phyloP scores from a whole-genome alignment of 2,329 filamentous ascomycete species.

The Pseudogymnoascus destructans region DNA sequence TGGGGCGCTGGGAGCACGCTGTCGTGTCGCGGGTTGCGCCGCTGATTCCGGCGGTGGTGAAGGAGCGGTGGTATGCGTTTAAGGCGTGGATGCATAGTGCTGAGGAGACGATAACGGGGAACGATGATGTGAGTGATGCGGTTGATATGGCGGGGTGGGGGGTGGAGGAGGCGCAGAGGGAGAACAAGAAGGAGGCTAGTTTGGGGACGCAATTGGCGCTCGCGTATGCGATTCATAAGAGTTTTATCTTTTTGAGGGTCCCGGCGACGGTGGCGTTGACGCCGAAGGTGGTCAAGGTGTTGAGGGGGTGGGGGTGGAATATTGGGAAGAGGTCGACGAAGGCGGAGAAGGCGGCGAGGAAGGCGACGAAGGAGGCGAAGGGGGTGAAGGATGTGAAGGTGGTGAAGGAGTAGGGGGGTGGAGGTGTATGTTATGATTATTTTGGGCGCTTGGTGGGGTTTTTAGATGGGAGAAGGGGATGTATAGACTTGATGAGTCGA shows the following conservation, averaged over 20 bases:
- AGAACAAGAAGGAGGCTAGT: conserved; percentile 59
- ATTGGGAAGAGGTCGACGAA: conserved; percentile 61
- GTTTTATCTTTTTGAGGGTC: conserved; percentile 90
- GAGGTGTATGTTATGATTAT: not conserved
- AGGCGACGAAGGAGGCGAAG: conserved; percentile 10
- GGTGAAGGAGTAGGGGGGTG: not conserved
- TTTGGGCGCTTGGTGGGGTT: not conserved
- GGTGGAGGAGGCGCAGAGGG: conserved; percentile 48
- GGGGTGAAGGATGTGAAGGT: not conserved
- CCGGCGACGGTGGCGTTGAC: conserved; percentile 81
- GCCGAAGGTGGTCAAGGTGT: conserved; percentile 82
- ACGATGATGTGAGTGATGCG: conserved; percentile 33
- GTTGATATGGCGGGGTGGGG: conserved; percentile 45
- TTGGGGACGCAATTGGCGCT: conserved; percentile 73
- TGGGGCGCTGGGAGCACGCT: conserved; percentile 56
- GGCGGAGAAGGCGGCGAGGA: conserved; percentile 24
- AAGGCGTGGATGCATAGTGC: conserved; percentile 35
- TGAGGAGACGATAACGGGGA: conserved; percentile 32
- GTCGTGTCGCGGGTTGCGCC: conserved; percentile 47
- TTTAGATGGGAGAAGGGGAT: not conserved
- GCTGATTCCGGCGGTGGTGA: conserved; percentile 45
- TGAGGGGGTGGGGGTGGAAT: conserved; percentile 85
- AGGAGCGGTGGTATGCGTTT: conserved; percentile 39
- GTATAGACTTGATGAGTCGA: not conserved
- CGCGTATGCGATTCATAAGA: conserved; percentile 96